phyloP scores from a whole-genome alignment of 2,329 filamentous ascomycete genomes.

The Parafenestella ontariensis region DNA sequence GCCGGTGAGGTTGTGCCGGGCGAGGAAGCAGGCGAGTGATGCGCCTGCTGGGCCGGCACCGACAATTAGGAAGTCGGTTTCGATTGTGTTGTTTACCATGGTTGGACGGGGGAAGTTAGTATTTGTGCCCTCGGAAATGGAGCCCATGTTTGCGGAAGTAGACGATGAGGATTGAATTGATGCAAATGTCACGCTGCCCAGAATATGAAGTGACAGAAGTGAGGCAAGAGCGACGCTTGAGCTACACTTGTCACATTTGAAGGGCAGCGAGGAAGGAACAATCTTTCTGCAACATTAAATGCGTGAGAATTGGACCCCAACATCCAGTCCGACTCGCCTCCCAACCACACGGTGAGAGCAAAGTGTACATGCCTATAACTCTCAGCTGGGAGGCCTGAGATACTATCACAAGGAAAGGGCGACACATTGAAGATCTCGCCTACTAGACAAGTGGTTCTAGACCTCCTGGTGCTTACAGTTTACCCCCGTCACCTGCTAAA shows the following conservation, averaged over 20 bases:
- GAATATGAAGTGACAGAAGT: background rate
- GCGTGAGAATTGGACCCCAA: no score
- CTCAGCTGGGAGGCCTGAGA: background rate
- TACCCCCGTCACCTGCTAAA: background rate
- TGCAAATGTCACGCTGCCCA: no score
- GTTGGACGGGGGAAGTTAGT: background rate
- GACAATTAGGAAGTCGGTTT: conserved; percentile 59
- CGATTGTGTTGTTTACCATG: conserved; percentile 18
- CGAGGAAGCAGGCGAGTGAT: conserved; percentile 62
- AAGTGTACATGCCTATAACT: background rate
- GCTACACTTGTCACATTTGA: background rate
- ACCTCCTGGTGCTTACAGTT: background rate
- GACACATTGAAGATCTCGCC: background rate
- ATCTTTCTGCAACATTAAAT: background rate
- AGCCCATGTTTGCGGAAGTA: background rate
- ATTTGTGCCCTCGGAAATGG: background rate
- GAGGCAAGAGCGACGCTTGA: background rate
- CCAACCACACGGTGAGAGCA: background rate
- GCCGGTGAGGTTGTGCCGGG: conserved; percentile 59
- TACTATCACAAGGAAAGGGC: background rate
- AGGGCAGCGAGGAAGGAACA: background rate
- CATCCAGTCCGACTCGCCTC: background rate
- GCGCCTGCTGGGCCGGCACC: conserved; percentile 64
- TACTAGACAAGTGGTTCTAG: background rate
- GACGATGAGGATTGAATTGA: background rate